These are phyloP conservation scores for Lobosporangium transversale DNA, from an alignment of 192 early-diverging fungal genomes.

Conservation along the genomic window DNA sequence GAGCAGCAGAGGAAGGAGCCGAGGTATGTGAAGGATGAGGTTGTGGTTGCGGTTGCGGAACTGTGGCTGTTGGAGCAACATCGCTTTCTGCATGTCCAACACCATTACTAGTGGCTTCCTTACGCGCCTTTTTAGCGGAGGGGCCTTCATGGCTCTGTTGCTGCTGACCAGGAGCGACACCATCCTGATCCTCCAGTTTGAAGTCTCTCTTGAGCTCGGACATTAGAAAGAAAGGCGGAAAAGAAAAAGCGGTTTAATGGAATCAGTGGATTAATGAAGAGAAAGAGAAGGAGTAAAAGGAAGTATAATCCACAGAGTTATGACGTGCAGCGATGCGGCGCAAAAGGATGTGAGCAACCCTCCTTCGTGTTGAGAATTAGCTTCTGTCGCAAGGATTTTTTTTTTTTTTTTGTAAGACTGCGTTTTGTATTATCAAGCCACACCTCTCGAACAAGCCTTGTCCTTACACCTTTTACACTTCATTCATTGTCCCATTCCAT, in stretches of 20 bases:
- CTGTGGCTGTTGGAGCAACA: neutral
- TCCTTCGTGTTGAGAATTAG: too few species aligned
- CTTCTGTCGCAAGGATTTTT: too few species aligned
- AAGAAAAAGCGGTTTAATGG: neutral
- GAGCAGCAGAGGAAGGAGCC: constrained; percentile 3
- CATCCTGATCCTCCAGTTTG: constrained; percentile 33
- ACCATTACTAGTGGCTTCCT: constrained; percentile 18
- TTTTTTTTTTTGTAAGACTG: too few species aligned
- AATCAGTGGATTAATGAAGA: neutral
- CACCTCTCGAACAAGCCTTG: too few species aligned
- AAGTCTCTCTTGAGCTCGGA: constrained; percentile 49
- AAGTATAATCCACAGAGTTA: too few species aligned
- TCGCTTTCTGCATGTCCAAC: neutral
- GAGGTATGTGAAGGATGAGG: constrained; percentile 1
- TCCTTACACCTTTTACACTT: too few species aligned
- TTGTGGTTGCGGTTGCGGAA: constrained; percentile 5
- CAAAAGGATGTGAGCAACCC: too few species aligned
- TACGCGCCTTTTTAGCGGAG: constrained; percentile 36
- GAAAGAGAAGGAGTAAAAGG: neutral
- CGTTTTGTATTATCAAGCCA: too few species aligned
- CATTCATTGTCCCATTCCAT: too few species aligned
- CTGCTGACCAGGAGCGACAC: constrained; percentile 7
- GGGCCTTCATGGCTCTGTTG: constrained; percentile 24
- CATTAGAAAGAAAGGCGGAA: constrained; percentile 6
- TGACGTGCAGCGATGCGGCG: too few species aligned